phyloP scores from a whole-genome alignment of 352 stramenopile species.

The Phytophthora podocarpi region DNA sequence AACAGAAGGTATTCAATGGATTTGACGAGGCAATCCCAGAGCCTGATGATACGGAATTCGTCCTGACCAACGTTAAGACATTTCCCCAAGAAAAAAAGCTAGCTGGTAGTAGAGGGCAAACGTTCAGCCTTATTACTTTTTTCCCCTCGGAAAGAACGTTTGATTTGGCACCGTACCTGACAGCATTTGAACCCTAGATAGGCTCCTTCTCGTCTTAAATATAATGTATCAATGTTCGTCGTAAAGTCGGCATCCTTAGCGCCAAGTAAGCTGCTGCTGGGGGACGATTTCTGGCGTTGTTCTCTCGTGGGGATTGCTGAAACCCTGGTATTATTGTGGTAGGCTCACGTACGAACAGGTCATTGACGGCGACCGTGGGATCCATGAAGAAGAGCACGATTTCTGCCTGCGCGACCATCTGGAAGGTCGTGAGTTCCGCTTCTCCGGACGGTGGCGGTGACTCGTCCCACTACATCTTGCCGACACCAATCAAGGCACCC shows the following conservation, averaged over 20 bases:
- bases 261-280: conserved; percentile 74
- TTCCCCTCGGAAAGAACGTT: too few relatives aligned
- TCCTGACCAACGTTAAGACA: too few relatives aligned
- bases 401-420: conserved; percentile 68
- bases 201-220: too few relatives aligned
- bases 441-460: conserved; percentile 36
- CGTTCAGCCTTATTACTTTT: too few relatives aligned
- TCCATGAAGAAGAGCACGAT: conserved; percentile 76
- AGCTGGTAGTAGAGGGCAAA: too few relatives aligned
- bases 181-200: too few relatives aligned
- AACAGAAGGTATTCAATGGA: too few relatives aligned
- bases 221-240: too few relatives aligned
- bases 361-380: conserved; percentile 59
- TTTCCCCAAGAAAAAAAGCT: too few relatives aligned
- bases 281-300: conserved; percentile 34
- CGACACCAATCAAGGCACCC: conserved; percentile 70
- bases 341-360: conserved; percentile 67
- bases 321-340: conserved; percentile 68
- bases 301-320: conserved; percentile 61
- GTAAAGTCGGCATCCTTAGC: conserved; percentile 84
- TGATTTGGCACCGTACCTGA: too few relatives aligned
- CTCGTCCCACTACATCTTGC: conserved; percentile 89
- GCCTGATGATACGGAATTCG: too few relatives aligned
- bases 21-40: too few relatives aligned
- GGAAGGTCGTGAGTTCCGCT: conserved; percentile 22